Base-by-base conservation (phyloP, 495 filamentous ascomycete species). In the Penicillium angulare region DNA sequence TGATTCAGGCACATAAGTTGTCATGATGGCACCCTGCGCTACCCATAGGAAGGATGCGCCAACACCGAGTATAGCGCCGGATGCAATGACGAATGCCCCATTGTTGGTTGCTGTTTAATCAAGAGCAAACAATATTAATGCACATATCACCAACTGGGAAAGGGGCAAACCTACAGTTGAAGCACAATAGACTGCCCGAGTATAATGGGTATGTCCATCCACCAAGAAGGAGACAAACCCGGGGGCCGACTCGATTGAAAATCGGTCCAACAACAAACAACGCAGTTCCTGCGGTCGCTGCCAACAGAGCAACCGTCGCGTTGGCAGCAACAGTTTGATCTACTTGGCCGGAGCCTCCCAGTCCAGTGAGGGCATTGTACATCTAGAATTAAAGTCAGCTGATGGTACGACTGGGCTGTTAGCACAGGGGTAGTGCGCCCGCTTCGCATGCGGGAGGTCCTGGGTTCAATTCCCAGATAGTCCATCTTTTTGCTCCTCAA, bases 31-130 rank as follows among this genome's bases (percentile, higher is more conserved):
- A n/a, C 78, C 78, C 60, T 81, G 77, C 1, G 76, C 72, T 15
- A 73, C 71, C 78, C 78, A 81, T 16, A 81, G 52, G 42, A 81
- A 72, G 1, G 72, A 72, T 8, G 78, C 76, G 17, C 77, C 73
- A 9, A 76, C 49, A 51, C 78, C 78, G 13, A 81, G 67, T n/a
- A 80, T 63, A 7, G 69, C 69, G 24, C 78, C 78, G 4, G 78
- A 55, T 34, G 88, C 89, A 47, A 90, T 82, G 55, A 88, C 86
- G 60, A 92, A 91, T 4, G 83, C 86, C n/a, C 67, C 71, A 61
- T 92, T 95, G 13, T 74, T 49, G 24, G 78, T 89, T 56, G 89
- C 86, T 70, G 80, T 45, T 8, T 2, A 12, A 21, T 7, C 3
- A 4, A 36, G 15, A 16, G 32, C 2, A 31, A 31, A 31, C 27